Base-by-base conservation (phyloP, 2,329 filamentous ascomycete species). In the Nectriaceae sp. region DNA sequence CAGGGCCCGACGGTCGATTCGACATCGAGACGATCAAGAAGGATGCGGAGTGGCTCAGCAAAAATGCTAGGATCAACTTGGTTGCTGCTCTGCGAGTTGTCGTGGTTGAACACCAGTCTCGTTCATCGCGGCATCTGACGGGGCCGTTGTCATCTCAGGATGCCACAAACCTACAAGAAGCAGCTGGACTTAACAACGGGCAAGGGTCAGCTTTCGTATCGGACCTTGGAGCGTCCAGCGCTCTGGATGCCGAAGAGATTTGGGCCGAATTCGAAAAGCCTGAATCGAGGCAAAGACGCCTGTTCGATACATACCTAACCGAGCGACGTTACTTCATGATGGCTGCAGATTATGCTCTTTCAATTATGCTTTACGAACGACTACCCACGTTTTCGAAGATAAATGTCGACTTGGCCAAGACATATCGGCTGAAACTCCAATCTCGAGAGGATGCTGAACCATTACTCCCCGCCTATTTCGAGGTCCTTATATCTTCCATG, bases 41-140 rank as follows among this genome's bases (percentile, higher is more conserved):
- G 40, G 92, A 97, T 73, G 82, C 90, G 26, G 67, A 88, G 57
- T 97, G 92, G 91, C 75, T 99, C 53, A 92, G 90, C 69, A 83
- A 87, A 61, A 83, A 87, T 63, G 83, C 85, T 42, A 78, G 82
- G 38, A 83, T 97, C 56, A 90, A 94, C 67, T 85, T 97, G 67
- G 75, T 94, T 37, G 83, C 87, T 11, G 91, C 93, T 21, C 75
- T 99, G 61, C 83, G 94, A 50, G 77, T 96, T 37, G 86, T 86
- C 3, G 75, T 95, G 5, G 72, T 94, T 39, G 94, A 97, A 76
- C 89, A 88, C 77, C 93, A 97, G 70, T 82, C 81, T 55, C 83
- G 90, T 29, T 76, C 90, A n/a, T 77, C 83, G n/a, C 77, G 78
- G 39, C 85, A 91, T 59, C 79, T 97, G 2, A 76, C 84, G 36